Base-by-base conservation (phyloP, 192 early-diverging fungal genomes). In the Backusella circina region DNA sequence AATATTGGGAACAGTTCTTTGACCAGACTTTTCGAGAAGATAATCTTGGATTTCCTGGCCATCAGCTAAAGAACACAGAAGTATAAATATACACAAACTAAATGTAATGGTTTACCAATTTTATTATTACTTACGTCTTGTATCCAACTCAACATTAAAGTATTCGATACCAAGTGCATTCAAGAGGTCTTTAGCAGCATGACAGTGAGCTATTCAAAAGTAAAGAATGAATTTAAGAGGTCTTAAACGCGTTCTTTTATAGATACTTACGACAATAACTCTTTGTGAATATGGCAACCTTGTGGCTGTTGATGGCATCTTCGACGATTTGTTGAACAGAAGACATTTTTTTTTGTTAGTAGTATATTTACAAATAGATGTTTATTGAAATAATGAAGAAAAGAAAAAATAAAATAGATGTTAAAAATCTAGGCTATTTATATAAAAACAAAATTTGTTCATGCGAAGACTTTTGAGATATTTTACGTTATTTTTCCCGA, bases 261-360 rank as follows among this genome's bases (percentile, higher is more conserved):
- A 66, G n/a, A 66, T 18, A 79, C 77, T 74, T 70, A 79, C 77
- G 91, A 83, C 91, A 94, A 67, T 86, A 87, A 7, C 86, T 84
- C 82, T 92, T 97, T 79, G 92, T 91, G 84, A 95, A 95, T 51
- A 96, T 88, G 76, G 83, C 83, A 54, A 90, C 80, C 32, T 64
- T 80, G 81, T 89, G 82, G 70, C 80, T 83, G 51, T 70, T 69
- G 54, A 88, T 88, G 73, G 79, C 66, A 35, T 75, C 71, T 33
- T 88, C 83, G 74, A 86, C 79, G 64, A 80, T 64, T 61, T 79
- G 16, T 76, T 83, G 70, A 71, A 80, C 54, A 10, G 30, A 26
- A 36, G 82, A 41, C 75, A 81, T 83, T 41, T 70, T 15, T 0
- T 47, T 16, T 70, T 15, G 5, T 47, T 16, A 28, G 12, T 6